Base-by-base conservation (phyloP, 2,329 filamentous ascomycete genomes). In the Aspergillus fumigatus region DNA sequence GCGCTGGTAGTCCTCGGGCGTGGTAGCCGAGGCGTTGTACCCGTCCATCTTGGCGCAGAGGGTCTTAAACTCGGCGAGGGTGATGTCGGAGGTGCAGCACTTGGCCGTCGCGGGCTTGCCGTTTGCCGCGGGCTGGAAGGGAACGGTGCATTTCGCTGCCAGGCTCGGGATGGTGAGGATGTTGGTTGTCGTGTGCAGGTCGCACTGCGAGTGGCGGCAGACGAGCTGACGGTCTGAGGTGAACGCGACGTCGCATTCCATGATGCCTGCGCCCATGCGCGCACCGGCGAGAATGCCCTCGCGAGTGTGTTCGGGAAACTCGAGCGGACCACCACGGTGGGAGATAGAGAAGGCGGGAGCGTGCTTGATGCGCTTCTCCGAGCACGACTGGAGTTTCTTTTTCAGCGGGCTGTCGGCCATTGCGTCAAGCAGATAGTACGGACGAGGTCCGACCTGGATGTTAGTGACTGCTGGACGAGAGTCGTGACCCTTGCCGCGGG, bases 1-100 rank as follows among this genome's bases (percentile, higher is more conserved):
- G 48, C 60, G 58, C 52, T 63, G 61, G 50, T 63, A 63, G 9
- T 63, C 61, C 50, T 57, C 61, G 1, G 59, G 54, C 4, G 61
- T 63, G 1, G 58, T 60, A 17, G 61, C 61, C 1, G 49, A 51
- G 3, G 54, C 41, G 48, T 63, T 63, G 54, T 53, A 59, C 32
- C 59, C 60, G 51, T 63, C 61, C 61, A 63, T 63, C 53, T 63
- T 63, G 4, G 57, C 59, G 56, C 61, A 63, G 35, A 63, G 59
- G 7, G 59, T 51, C 41, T 62, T 61, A 53, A 63, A 63, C 32
- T 63, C 61, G 2, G 61, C 59, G 27, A 51, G 52, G 1, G 59
- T 62, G 58, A 63, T 63, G 50, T 63, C 61, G 14, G 59, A 59
- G 17, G 61, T 63, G 45, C 61, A 63, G 51, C 61, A 63, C 10